Base-by-base conservation (phyloP, 2,329 filamentous ascomycete species). In the Pyrenochaeta sp. region DNA sequence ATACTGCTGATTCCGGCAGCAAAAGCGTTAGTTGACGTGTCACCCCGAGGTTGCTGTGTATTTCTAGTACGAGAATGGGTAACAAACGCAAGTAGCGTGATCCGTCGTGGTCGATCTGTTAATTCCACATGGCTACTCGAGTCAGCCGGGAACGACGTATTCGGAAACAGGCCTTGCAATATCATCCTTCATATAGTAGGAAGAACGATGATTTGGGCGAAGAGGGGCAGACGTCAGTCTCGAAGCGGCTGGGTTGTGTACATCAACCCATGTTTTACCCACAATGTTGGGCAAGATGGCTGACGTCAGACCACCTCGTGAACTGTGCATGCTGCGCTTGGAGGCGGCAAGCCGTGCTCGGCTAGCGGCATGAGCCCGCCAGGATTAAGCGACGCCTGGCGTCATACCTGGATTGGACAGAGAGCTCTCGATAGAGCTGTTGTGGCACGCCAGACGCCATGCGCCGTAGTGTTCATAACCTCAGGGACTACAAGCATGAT, bases 371-470 rank as follows among this genome's bases (percentile, higher is more conserved):
- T 5, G 1, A 3, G 42, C n/a, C 5, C 22, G 15, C 59, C 42
- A 40, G 59, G 53, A 53, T 47, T 49, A 58, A 54, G 58, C 58
- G 56, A 59, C 48, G 45, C 32, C 40, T 46, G 49, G 45, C 59
- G 59, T 61, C 59, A 61, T 61, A 61, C 51, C 45, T 52, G 55
- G 51, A 61, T 36, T 42, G 24, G 43, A 32, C 30, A 44, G 34
- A 42, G 27, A 22, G 39, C 45, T 13, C 8, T 44, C 48, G 37
- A 47, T 58, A 24, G 44, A 39, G 34, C 36, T 34, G 40, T 43
- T 43, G 57, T 61, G 58, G n/a, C 34, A 49, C 46, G 32, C 46
- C 10, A 32, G n/a, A 27, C n/a, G 46, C 46, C 34, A 49, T 49
- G 46, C 25, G 34, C 34, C 8, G 34, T 32, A 19, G 36, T 19